phyloP scores from a whole-genome alignment of 2,329 filamentous ascomycete genomes.

The Zelopaecilomyces penicillatus region DNA sequence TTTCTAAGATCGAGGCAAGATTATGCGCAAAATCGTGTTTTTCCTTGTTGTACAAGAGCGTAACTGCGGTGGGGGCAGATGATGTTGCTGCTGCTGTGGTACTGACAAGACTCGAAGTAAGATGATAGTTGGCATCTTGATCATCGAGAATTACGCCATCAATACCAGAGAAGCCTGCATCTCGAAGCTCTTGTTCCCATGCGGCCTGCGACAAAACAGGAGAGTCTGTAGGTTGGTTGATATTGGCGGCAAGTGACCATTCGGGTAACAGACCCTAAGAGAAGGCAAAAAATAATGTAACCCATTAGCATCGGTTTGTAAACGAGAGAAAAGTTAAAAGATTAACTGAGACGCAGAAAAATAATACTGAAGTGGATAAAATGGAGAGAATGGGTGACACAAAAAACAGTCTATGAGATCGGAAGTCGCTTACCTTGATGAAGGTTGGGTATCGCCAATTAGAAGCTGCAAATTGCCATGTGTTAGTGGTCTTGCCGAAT shows the following conservation, averaged over 20 bases:
- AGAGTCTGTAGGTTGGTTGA: neutral
- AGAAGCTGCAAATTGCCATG: too few relatives aligned
- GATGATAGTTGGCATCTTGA: conserved; percentile 4
- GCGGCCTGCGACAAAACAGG: neutral
- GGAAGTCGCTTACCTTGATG: too few relatives aligned
- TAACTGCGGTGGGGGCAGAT: neutral
- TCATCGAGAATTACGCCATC: conserved; percentile 7
- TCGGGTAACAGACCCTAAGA: conserved; percentile 4
- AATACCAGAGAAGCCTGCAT: conserved; percentile 6
- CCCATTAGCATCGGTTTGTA: too few relatives aligned
- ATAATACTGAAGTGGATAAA: too few relatives aligned
- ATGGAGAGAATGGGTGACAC: too few relatives aligned
- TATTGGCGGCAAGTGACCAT: neutral
- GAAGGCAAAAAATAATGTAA: too few relatives aligned
- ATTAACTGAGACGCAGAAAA: too few relatives aligned
- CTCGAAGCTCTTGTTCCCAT: conserved; percentile 4
- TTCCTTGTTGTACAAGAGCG: conserved; percentile 2
- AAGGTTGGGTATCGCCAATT: too few relatives aligned
- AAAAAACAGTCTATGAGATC: too few relatives aligned
- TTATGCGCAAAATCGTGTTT: conserved; percentile 5
- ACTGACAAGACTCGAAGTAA: neutral
- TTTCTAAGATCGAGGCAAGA: conserved; percentile 1
- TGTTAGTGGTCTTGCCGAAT: too few relatives aligned
- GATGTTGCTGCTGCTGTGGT: neutral
- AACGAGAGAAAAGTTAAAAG: too few relatives aligned